Base-by-base conservation (phyloP, 2,329 filamentous ascomycete species). In the Fusarium torulosum region DNA sequence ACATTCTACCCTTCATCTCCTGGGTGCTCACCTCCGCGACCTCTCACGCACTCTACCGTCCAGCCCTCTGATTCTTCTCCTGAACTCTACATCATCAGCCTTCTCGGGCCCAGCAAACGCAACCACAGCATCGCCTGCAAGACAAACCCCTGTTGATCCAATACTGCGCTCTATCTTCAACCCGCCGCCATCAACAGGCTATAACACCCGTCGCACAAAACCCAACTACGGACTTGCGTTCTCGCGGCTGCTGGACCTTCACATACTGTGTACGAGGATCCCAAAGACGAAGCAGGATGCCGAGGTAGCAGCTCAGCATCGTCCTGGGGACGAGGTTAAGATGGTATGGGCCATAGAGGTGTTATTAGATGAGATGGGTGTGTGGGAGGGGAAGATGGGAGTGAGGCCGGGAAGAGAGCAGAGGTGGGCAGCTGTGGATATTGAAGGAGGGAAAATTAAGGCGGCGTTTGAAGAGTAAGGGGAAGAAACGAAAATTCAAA, bases 141-240 rank as follows among this genome's bases (percentile, higher is more conserved):
- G 51, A 31, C 55, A 57, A 20, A 42, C 53, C 13, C 40, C 56
- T 17, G 44, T 80, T 9, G 82, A 85, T 13, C 75, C 81, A 0
- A 85, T 82, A 1, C 79, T 86, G 4, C 78, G 81, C n/a, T 86
- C 84, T 10, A 79, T 86, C 47, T 86, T 86, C 76, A 79, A 78
- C 63, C 77, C 79, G 1, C 75, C 75, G 2, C 73, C 71, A 15
- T 56, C 70, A 20, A 27, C 66, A 38, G 46, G 64, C 43, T 45
- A 68, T 11, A 61, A 63, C n/a, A 60, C 59, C 40, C 38, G 69
- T 45, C 72, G 76, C 52, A 82, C 78, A 62, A 86, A 83, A 60
- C 84, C 85, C 7, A 80, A 79, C 17, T 88, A 87, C 54, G 87
- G 87, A 7, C 77, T 81, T 15, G 80, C 85, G 6, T 89, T 89